Conservation (phyloP, 2,329 filamentous ascomycete genomes). For the Penicillium crustosum region DNA sequence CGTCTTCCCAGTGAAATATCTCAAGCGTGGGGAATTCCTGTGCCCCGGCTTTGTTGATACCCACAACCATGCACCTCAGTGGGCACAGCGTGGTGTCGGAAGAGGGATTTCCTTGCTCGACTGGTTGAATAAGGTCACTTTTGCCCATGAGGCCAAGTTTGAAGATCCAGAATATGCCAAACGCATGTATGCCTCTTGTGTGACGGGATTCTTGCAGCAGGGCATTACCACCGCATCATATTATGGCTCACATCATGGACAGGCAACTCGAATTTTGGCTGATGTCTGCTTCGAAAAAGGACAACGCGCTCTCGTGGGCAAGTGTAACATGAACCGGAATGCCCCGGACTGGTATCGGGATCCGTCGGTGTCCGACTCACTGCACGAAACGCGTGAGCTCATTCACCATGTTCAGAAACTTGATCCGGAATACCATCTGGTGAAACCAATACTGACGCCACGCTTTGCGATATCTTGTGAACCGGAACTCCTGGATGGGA, state of each 20-base stretch:
- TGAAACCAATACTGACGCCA: constrained; percentile 57
- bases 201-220: constrained; percentile 60
- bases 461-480: constrained; percentile 64
- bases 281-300: constrained; percentile 34
- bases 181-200: constrained; percentile 52
- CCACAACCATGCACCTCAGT: constrained; percentile 66
- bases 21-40: constrained; percentile 33
- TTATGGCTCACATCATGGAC: constrained; percentile 35
- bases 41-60: constrained; percentile 56
- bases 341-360: constrained; percentile 57
- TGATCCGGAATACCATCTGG: constrained; percentile 46
- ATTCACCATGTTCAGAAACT: constrained; percentile 51
- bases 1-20: constrained; percentile 29
- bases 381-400: constrained; percentile 52
- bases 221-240: constrained; percentile 41
- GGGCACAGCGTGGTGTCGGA: constrained; percentile 48
- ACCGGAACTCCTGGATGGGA: constrained; percentile 52
- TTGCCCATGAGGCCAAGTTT: constrained; percentile 64
- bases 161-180: constrained; percentile 54
- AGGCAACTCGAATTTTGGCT: constrained; percentile 35
- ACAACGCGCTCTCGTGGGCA: constrained; percentile 39
- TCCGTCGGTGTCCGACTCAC: constrained; percentile 46
- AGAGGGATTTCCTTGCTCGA: constrained; percentile 50
- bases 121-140: constrained; percentile 65
- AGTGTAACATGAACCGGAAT: constrained; percentile 41